Base-by-base conservation (phyloP, 441 rosid genomes). In the Raphanus hybrid region DNA sequence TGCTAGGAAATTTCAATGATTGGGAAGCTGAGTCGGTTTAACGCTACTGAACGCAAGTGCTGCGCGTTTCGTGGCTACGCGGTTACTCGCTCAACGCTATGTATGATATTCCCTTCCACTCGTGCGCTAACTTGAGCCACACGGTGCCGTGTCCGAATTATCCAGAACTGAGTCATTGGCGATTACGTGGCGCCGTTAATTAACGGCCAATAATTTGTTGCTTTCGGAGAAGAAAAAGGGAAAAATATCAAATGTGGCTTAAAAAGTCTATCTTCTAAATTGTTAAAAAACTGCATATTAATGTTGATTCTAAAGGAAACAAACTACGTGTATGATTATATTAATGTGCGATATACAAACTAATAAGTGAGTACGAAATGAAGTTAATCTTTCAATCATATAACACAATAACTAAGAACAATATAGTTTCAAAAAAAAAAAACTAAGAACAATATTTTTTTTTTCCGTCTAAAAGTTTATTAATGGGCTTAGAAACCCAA, bases 181-280 rank as follows among this genome's bases (percentile, higher is more conserved):
- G 69, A n/a, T 71, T 77, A 58, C 81, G 76, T 77, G 81, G 77
- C 48, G 69, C 57, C 73, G 69, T 78, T 45, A 66, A 37, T 45
- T 34, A 66, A 77, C 76, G 81, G 69, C 63, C 61, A 34, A 54
- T 27, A 3, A 14, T 41, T 71, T 59, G 76, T 71, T 78, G 73
- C 76, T 72, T 78, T 65, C 76, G 63, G 73, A 71, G 57, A 65
- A 71, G 71, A 63, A 70, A 35, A 11, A 35, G 20, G 64, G 35
- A 52, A 41, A 41, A 6, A 14, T 2, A 43, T 45, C 62, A 32
- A 50, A 34, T 58, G 50, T 60, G 78, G 73, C 73, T 32, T 59
- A 12, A 59, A 60, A 74, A 66, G 55, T 55, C 41, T 23, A 18
- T 54, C 37, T 54, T 54, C 15, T 54, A 54, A 15, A 54, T 15